Conservation (phyloP, 352 stramenopile genomes). For the Thalassiosira livingstoniorum region DNA sequence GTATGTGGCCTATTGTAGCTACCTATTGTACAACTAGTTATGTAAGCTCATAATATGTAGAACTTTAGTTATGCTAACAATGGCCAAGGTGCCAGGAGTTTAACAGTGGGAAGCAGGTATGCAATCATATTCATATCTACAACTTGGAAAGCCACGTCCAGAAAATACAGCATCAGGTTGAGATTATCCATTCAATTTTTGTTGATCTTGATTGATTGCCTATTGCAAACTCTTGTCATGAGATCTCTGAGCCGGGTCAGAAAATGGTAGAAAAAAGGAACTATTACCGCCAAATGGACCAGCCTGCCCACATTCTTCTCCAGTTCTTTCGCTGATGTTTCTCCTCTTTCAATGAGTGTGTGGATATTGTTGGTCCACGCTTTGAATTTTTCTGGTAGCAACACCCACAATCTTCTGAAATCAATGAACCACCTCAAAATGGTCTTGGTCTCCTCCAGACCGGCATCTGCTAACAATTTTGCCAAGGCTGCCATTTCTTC, state of each 20-base stretch:
- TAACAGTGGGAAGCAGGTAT: conserved; percentile 2
- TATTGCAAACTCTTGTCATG: neutral
- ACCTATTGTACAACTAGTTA: too few relatives aligned
- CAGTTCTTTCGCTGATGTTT: conserved; percentile 23
- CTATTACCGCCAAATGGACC: conserved; percentile 10
- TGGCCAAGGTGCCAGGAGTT: neutral
- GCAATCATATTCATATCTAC: conserved; percentile 37
- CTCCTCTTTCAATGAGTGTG: conserved; percentile 1
- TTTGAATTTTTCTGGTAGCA: conserved; percentile 32
- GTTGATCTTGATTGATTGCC: conserved; percentile 2
- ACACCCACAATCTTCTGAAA: conserved; percentile 14
- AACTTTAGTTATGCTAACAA: neutral
- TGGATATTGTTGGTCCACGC: conserved; percentile 19
- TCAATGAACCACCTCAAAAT: conserved; percentile 42
- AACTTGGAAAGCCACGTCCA: conserved; percentile 19
- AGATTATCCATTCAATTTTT: conserved; percentile 2
- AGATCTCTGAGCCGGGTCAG: conserved; percentile 30
- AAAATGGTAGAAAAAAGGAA: conserved; percentile 42
- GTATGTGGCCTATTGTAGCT: neutral
- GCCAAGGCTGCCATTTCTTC: conserved; percentile 28
- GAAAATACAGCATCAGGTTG: conserved; percentile 25
- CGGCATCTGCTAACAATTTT: conserved; percentile 32
- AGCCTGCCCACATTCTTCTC: conserved; percentile 23
- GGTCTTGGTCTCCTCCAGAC: conserved; percentile 24
- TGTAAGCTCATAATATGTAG: neutral